Conservation (phyloP, 78 protist genomes). For the Ministeria vibrans region DNA sequence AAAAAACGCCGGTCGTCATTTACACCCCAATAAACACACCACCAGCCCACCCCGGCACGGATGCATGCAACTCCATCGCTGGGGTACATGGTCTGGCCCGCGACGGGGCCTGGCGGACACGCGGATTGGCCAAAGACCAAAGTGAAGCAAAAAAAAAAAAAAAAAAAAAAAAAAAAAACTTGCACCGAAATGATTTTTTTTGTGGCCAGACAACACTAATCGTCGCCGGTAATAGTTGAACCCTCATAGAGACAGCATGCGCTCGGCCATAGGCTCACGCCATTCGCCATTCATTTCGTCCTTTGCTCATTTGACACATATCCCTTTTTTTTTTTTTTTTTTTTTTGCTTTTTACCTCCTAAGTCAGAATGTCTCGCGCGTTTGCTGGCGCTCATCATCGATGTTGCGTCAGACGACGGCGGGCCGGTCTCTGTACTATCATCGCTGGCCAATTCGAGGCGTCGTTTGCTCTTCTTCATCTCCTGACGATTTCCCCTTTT, state of each 20-base stretch:
- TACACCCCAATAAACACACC: neutral
- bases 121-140: too few relatives aligned
- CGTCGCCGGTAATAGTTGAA: neutral
- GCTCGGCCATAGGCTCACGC: neutral
- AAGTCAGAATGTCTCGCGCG: too few relatives aligned
- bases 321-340: neutral
- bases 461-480: too few relatives aligned
- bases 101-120: too few relatives aligned
- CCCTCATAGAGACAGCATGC: neutral
- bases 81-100: neutral
- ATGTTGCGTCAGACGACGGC: too few relatives aligned
- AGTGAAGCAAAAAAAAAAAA: neutral
- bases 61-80: neutral
- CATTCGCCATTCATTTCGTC: neutral
- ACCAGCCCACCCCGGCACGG: neutral
- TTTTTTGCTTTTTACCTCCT: too few relatives aligned
- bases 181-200: neutral
- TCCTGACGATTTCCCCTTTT: too few relatives aligned
- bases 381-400: too few relatives aligned
- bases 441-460: too few relatives aligned
- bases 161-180: too few relatives aligned
- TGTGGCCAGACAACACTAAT: neutral
- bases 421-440: too few relatives aligned
- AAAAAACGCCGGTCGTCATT: neutral
- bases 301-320: neutral